A percentile compares a stretch with the other conserved stretches of the same genome.
These are phyloP conservation scores for Cytospora mali DNA, from an alignment of 2,329 filamentous ascomycete genomes.

Conservation along the genomic window DNA sequence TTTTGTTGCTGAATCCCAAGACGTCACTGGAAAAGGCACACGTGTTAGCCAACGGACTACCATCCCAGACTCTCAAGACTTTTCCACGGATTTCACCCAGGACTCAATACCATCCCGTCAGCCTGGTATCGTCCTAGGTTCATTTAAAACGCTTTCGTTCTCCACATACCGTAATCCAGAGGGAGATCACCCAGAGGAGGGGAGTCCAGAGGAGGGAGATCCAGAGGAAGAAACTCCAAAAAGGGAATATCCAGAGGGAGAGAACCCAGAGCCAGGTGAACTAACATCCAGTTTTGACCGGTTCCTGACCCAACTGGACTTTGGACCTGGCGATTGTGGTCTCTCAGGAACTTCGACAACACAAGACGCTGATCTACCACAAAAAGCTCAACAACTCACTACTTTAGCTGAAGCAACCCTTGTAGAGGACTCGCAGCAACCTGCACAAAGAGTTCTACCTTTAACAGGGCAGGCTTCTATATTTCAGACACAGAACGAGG, in stretches of 20 bases:
- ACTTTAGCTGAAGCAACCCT: slow-evolving; percentile 10
- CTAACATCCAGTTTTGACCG: slow-evolving; percentile 4
- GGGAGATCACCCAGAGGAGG: not conserved
- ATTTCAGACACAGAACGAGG: slow-evolving; percentile 19
- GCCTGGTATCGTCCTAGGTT: slow-evolving; percentile 22
- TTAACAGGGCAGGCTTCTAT: slow-evolving; percentile 9
- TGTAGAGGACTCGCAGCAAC: slow-evolving; percentile 23
- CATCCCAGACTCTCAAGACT: slow-evolving; percentile 50
- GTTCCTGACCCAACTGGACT: slow-evolving; percentile 27
- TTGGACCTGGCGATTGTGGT: slow-evolving; percentile 9
- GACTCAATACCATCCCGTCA: slow-evolving; percentile 25
- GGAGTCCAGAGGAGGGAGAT: not conserved
- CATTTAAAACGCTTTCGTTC: slow-evolving; percentile 14
- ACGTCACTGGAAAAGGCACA: slow-evolving; percentile 16
- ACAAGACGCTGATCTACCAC: not conserved
- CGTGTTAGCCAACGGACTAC: slow-evolving; percentile 38
- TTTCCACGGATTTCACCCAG: slow-evolving; percentile 22
- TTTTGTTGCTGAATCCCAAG: not conserved
- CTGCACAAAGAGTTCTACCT: slow-evolving; percentile 24
- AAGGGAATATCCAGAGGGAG: not conserved
- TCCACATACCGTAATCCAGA: slow-evolving; percentile 6
- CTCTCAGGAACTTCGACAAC: not conserved
- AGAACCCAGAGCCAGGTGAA: not conserved
- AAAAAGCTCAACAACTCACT: slow-evolving; percentile 2
- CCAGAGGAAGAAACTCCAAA: slow-evolving; percentile 2